These are phyloP conservation scores for Aspergillus ellipticus DNA, from an alignment of 495 filamentous ascomycete genomes.

Conservation along the genomic window DNA sequence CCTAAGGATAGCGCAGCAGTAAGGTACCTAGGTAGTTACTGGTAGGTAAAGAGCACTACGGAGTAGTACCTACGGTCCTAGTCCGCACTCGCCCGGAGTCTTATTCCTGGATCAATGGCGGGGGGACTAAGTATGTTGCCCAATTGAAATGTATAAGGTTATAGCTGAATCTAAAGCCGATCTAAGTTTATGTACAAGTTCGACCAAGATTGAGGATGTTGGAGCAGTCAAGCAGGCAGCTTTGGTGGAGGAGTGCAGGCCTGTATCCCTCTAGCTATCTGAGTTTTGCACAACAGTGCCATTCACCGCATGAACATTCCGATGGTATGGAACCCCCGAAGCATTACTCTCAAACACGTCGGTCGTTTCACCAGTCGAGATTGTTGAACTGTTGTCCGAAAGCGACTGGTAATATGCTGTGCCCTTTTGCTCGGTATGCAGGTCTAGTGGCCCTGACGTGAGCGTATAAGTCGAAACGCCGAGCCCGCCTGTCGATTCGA, in stretches of 20 bases:
- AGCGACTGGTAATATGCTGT: constrained; percentile 19
- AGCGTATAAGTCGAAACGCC: constrained; percentile 54
- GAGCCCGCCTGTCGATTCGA: constrained; percentile 35
- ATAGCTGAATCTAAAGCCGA: too few relatives aligned
- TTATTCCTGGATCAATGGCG: too few relatives aligned
- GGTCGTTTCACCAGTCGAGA: constrained; percentile 27
- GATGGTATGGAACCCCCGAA: constrained; percentile 39
- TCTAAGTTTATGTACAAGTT: too few relatives aligned
- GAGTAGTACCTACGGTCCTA: too few relatives aligned
- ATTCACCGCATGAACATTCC: constrained; percentile 52
- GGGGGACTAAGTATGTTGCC: too few relatives aligned
- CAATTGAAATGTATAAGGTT: too few relatives aligned
- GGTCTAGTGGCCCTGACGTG: constrained; percentile 24
- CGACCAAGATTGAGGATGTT: neutral
- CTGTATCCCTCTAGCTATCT: constrained; percentile 5
- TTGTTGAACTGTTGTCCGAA: constrained; percentile 22
- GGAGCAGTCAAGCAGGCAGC: too few relatives aligned
- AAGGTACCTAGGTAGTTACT: too few relatives aligned
- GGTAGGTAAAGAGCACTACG: too few relatives aligned
- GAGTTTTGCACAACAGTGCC: constrained; percentile 38
- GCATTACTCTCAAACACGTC: constrained; percentile 23
- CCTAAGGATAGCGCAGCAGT: too few relatives aligned
- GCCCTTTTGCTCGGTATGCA: constrained; percentile 30
- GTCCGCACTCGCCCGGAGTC: too few relatives aligned
- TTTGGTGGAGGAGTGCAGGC: neutral